A percentile compares a stretch with the other conserved stretches of the same genome.
Evolutionary conservation across 352 stramenopile species (phyloP).

Genomic region (Pythium volutum): DNA sequence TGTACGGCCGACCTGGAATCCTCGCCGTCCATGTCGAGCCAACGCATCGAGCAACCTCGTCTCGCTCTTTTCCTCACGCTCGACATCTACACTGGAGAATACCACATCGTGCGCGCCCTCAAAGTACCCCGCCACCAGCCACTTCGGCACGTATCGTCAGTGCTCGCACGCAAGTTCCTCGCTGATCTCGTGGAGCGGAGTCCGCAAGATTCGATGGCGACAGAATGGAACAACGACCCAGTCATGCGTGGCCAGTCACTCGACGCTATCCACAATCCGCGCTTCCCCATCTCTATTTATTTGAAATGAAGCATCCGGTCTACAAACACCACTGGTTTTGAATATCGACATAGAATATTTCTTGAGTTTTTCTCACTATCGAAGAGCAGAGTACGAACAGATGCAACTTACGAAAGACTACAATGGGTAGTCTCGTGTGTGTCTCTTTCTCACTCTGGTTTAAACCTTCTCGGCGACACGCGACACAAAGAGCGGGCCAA

Average conservation of each 20-base stretch:
- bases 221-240: conserved; percentile 38
- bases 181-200: conserved; percentile 28
- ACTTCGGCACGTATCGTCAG: conserved; percentile 30
- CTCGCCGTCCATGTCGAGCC: conserved; percentile 7
- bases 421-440: neutral
- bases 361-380: neutral
- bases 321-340: neutral
- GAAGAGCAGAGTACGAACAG: neutral
- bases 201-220: conserved; percentile 14
- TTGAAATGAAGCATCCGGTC: conserved; percentile 21
- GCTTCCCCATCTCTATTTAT: conserved; percentile 50
- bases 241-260: conserved; percentile 42
- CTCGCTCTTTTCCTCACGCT: conserved; percentile 46
- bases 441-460: too few relatives aligned
- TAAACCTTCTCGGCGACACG: conserved; percentile 34
- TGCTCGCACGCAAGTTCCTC: conserved; percentile 32
- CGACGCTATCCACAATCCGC: conserved; percentile 36
- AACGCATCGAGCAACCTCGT: conserved; percentile 12
- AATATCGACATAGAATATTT: too few relatives aligned
- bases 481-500: conserved; percentile 90
- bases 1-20: conserved; percentile 41
- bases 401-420: neutral
- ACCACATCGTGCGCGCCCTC: conserved; percentile 45
- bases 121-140: conserved; percentile 31
- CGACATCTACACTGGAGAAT: conserved; percentile 38